phyloP scores from a whole-genome alignment of 148 eudicot species.

The Suaeda aralocaspica region DNA sequence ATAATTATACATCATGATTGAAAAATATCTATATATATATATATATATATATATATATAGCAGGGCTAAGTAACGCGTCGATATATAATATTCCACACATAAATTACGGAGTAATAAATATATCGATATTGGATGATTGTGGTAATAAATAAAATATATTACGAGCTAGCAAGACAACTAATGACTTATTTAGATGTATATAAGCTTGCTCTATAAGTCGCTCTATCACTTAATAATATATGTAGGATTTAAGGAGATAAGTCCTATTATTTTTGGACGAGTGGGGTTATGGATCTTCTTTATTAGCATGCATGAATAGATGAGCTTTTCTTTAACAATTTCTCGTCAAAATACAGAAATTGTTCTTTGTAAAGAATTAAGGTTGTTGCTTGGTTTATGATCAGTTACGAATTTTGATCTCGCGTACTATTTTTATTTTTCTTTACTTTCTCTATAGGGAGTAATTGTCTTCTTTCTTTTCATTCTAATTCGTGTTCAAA shows the following conservation, averaged over 20 bases:
- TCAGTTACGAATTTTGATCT: constrained; percentile 16
- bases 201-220: background rate
- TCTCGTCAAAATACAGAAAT: constrained; percentile 16
- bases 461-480: background rate
- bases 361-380: constrained; percentile 16
- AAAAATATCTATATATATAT: background rate
- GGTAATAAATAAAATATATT: constrained; percentile 12
- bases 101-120: background rate
- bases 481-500: background rate
- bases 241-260: constrained; percentile 15
- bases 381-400: constrained; percentile 18
- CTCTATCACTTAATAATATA: constrained; percentile 16
- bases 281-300: background rate
- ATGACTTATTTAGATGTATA: background rate
- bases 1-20: background rate
- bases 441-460: background rate
- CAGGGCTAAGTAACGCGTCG: background rate
- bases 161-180: background rate
- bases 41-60: background rate
- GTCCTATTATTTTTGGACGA: background rate
- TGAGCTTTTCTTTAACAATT: constrained; percentile 10
- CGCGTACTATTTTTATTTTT: background rate
- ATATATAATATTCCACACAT: background rate
- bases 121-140: background rate
- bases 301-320: background rate